Percentiles rank a stretch among this genome's conserved stretches.
Evolutionary conservation across 2,329 filamentous ascomycete species (phyloP).

Genomic region (Aureobasidium musti): DNA sequence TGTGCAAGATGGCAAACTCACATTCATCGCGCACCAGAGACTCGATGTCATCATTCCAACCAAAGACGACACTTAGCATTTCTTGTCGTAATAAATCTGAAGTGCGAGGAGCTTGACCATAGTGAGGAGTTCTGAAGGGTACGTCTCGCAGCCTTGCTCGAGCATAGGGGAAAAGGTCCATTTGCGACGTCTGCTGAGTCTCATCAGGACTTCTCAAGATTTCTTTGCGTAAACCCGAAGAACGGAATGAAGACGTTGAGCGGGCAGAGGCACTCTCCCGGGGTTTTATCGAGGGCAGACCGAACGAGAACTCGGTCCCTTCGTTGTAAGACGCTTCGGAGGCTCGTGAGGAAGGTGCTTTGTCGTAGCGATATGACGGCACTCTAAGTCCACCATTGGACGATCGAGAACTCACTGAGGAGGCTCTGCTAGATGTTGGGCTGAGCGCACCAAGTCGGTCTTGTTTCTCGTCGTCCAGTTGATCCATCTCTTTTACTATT

Average conservation of each 20-base stretch:
- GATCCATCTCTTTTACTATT: conserved; percentile 70
- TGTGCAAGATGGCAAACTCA: conserved; percentile 42
- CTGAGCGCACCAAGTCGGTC: conserved; percentile 68
- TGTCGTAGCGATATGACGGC: conserved; percentile 51
- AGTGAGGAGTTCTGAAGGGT: conserved; percentile 71
- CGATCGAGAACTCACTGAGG: conserved; percentile 62
- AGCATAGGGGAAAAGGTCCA: conserved; percentile 85
- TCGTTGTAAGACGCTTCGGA: conserved; percentile 40
- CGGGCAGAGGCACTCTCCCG: conserved; percentile 47
- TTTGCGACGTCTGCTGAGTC: conserved; percentile 54
- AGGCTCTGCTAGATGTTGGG: conserved; percentile 64
- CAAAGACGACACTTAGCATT: conserved; percentile 93
- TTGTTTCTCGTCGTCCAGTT: conserved; percentile 59
- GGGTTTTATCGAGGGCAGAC: conserved; percentile 36
- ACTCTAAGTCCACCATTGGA: conserved; percentile 51
- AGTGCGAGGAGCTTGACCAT: conserved; percentile 46
- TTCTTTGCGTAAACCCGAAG: conserved; percentile 78
- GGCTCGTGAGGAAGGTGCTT: conserved; percentile 44
- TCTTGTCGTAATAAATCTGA: conserved; percentile 79
- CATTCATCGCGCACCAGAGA: conserved; percentile 80
- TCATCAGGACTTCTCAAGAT: conserved; percentile 77
- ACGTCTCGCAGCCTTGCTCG: conserved; percentile 79
- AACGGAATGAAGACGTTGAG: conserved; percentile 55
- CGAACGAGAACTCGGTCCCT: conserved; percentile 45
- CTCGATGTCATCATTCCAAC: conserved; percentile 84